Evolutionary conservation across 495 filamentous ascomycete genomes (phyloP).

Genomic region (Talaromyces thailandensis): DNA sequence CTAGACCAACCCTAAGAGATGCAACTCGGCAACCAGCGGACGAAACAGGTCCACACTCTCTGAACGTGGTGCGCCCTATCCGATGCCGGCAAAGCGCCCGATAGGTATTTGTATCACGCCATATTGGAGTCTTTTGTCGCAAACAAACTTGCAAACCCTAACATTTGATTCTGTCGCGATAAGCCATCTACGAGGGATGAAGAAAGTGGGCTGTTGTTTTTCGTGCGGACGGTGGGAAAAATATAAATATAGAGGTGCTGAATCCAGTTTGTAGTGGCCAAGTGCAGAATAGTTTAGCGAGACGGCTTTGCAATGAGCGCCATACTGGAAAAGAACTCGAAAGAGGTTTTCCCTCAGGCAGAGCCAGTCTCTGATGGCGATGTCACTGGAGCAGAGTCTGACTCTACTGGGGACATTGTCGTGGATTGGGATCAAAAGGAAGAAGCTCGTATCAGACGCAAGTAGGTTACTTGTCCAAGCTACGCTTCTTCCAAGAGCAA

Average conservation of each 20-base stretch:
- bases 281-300: background rate
- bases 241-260: background rate
- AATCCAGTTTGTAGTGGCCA: background rate
- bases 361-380: slow-evolving; percentile 1
- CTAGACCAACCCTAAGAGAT: background rate
- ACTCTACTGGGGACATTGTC: slow-evolving; percentile 8
- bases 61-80: background rate
- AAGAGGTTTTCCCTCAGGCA: background rate
- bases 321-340: background rate
- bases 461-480: slow-evolving; percentile 12
- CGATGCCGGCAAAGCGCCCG: background rate
- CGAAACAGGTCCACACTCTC: background rate
- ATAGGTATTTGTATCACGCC: background rate
- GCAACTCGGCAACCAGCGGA: background rate
- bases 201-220: background rate
- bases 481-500: background rate
- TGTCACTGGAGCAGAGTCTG: background rate
- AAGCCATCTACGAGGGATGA: background rate
- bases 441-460: slow-evolving; percentile 19
- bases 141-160: background rate
- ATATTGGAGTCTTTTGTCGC: background rate
- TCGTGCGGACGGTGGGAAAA: background rate
- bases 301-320: background rate
- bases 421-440: slow-evolving; percentile 24
- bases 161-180: background rate